These are phyloP conservation scores for Talaromyces wortmannii DNA, from an alignment of 495 filamentous ascomycete genomes.

Conservation along the genomic window DNA sequence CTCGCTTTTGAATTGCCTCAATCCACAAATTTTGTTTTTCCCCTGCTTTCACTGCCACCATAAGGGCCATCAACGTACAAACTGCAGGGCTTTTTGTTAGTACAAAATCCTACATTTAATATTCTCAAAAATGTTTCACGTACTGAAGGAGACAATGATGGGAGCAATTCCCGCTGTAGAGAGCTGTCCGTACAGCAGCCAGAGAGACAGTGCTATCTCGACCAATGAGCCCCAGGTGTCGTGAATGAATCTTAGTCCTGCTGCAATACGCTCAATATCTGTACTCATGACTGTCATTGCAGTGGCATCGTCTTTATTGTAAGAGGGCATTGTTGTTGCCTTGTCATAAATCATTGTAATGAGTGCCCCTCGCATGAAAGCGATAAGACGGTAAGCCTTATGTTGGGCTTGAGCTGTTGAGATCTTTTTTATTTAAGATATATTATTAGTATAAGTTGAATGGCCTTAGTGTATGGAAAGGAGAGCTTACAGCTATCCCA, in stretches of 20 bases:
- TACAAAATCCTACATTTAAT: not conserved
- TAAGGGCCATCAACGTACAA: constrained; percentile 5
- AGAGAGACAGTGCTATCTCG: constrained; percentile 53
- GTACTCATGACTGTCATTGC: constrained; percentile 59
- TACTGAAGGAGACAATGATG: constrained; percentile 43
- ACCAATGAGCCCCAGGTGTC: constrained; percentile 52
- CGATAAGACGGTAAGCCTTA: constrained; percentile 46
- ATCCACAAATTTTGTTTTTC: constrained; percentile 36
- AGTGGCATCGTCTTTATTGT: constrained; percentile 28
- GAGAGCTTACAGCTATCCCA: constrained; percentile 45
- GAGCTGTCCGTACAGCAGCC: constrained; percentile 49
- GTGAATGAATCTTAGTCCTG: constrained; percentile 42
- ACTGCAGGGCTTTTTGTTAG: constrained; percentile 12
- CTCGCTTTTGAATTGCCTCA: constrained; percentile 42
- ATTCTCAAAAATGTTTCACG: constrained; percentile 16
- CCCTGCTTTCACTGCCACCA: constrained; percentile 8
- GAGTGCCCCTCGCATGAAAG: constrained; percentile 51
- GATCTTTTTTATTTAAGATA: too few relatives aligned
- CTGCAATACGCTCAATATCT: constrained; percentile 47
- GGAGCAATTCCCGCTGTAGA: constrained; percentile 45
- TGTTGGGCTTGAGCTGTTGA: constrained; percentile 44
- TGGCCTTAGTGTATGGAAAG: not conserved
- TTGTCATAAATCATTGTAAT: constrained; percentile 48
- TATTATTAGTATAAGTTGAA: not conserved
- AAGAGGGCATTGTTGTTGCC: constrained; percentile 27